Conservation (phyloP, 768 basidiomycete genomes). For the Phaeotremella skinneri region DNA sequence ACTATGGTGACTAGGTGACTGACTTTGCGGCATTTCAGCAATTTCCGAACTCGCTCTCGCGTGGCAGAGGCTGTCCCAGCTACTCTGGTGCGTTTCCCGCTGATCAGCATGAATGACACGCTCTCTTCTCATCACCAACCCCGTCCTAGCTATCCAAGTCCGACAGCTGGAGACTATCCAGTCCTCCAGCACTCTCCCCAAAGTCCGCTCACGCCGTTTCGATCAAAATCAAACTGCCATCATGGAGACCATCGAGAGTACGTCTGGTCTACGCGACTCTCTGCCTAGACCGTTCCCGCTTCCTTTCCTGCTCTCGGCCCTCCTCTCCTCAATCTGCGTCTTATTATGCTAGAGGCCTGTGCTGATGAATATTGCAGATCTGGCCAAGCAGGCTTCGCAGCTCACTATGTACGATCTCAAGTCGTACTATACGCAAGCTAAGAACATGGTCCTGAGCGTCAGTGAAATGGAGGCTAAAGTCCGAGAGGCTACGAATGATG, state of each 20-base stretch:
- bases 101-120: background rate
- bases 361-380: conserved; percentile 34
- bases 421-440: conserved; percentile 94
- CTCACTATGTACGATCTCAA: conserved; percentile 91
- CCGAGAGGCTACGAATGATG: conserved; percentile 93
- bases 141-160: background rate
- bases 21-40: too few relatives aligned
- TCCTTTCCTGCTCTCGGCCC: background rate
- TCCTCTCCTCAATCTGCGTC: background rate
- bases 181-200: background rate
- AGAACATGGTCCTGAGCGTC: conserved; percentile 92
- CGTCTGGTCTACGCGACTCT: conserved; percentile 7
- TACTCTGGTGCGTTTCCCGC: too few relatives aligned
- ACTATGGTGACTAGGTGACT: too few relatives aligned
- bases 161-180: background rate
- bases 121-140: background rate
- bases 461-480: conserved; percentile 98
- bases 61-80: too few relatives aligned
- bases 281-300: too few relatives aligned
- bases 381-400: conserved; percentile 72
- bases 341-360: background rate
- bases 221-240: background rate
- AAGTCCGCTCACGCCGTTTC: background rate
- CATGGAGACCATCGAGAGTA: conserved; percentile 44
- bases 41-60: too few relatives aligned